Evolutionary conservation across 129 eudicot genomes (phyloP).

Genomic region (Flaveria sonorensis): DNA sequence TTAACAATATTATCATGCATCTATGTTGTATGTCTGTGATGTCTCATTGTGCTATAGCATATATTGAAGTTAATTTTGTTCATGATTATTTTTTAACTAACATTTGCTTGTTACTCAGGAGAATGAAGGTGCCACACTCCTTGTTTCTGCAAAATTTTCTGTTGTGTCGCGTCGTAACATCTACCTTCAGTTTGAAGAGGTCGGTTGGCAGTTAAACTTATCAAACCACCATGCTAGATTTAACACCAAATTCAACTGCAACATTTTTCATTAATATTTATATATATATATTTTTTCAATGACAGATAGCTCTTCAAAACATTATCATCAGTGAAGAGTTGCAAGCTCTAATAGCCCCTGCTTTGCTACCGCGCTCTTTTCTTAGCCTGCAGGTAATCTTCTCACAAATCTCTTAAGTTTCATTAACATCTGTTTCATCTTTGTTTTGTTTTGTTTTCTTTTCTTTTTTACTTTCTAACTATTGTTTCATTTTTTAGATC

Average conservation of each 20-base stretch:
- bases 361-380: constrained; percentile 76
- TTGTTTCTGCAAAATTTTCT: constrained; percentile 93
- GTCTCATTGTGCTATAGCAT: not conserved
- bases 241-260: not conserved
- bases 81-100: not conserved
- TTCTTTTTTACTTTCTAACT: too few relatives aligned
- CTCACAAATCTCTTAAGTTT: not conserved
- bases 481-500: constrained; percentile 42
- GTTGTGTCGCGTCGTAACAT: constrained; percentile 71
- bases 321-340: constrained; percentile 76
- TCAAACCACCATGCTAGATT: not conserved
- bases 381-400: constrained; percentile 63
- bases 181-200: constrained; percentile 89
- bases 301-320: constrained; percentile 79
- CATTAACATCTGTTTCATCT: not conserved
- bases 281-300: not conserved
- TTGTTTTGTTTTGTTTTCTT: not conserved
- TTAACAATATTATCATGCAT: not conserved
- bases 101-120: constrained; percentile 48
- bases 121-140: constrained; percentile 88
- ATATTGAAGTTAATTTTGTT: not conserved
- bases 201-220: constrained; percentile 30
- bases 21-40: too few relatives aligned
- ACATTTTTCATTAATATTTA: not conserved
- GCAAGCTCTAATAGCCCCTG: constrained; percentile 92